Conservation (phyloP, 768 basidiomycete species). For the Jaapia argillacea region DNA sequence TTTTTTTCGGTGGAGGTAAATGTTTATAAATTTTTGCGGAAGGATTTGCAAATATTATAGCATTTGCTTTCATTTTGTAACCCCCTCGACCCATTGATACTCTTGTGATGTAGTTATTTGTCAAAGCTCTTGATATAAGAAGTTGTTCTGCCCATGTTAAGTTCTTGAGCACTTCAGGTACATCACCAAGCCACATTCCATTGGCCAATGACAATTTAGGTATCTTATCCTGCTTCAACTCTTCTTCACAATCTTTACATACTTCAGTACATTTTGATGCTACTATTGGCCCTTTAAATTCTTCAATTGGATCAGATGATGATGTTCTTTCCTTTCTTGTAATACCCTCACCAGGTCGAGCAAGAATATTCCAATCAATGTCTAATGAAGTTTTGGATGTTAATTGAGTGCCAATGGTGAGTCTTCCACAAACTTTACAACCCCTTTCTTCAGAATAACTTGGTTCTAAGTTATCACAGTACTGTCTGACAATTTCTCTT, state of each 20-base stretch:
- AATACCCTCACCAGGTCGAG: too few species aligned
- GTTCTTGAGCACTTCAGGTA: constrained; percentile 6
- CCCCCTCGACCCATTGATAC: constrained; percentile 4
- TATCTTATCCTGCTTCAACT: neutral
- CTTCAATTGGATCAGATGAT: neutral
- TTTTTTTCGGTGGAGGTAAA: constrained; percentile 6
- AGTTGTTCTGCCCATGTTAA: constrained; percentile 8
- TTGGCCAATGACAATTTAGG: constrained; percentile 8
- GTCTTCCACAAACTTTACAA: too few species aligned
- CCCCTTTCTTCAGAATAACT: too few species aligned
- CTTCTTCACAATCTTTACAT: neutral
- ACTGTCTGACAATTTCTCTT: too few species aligned
- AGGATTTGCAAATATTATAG: constrained; percentile 8
- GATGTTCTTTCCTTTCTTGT: neutral
- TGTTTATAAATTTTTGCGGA: constrained; percentile 5
- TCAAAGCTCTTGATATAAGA: neutral
- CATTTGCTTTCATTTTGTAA: constrained; percentile 12
- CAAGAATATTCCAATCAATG: too few species aligned
- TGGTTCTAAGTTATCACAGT: too few species aligned
- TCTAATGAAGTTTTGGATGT: too few species aligned
- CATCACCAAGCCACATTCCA: constrained; percentile 12
- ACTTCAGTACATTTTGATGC: too few species aligned
- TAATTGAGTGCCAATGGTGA: too few species aligned
- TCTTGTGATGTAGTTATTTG: constrained; percentile 3
- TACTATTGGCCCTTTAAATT: neutral